Evolutionary conservation across 768 basidiomycete species (phyloP).

Genomic region (Amanita rubescens): DNA sequence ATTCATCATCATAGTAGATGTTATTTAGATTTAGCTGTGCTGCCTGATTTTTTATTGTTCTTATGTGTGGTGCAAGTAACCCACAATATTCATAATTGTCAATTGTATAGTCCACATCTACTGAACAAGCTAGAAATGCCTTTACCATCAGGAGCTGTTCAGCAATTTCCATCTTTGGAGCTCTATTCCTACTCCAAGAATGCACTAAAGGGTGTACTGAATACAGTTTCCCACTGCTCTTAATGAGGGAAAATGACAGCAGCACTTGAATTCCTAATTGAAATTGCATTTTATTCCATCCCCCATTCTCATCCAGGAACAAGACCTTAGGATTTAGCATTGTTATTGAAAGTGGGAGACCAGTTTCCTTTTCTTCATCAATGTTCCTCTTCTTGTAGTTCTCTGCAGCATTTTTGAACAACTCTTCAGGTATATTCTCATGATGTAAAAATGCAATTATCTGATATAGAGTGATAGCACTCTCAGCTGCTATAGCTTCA

Average conservation of each 20-base stretch:
- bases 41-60: not conserved
- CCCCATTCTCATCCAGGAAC: not conserved
- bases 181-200: constrained; percentile 1
- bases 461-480: constrained; percentile 12
- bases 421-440: constrained; percentile 9
- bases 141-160: not conserved
- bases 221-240: constrained; percentile 2
- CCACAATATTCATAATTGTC: not conserved
- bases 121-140: not conserved
- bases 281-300: constrained; percentile 12
- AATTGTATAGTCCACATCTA: not conserved
- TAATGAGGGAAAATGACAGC: constrained; percentile 12
- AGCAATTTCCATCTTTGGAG: not conserved
- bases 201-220: constrained; percentile 11
- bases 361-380: not conserved
- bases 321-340: not conserved
- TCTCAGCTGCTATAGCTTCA: constrained; percentile 5
- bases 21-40: not conserved
- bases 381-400: not conserved
- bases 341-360: not conserved
- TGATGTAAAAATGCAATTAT: constrained; percentile 16
- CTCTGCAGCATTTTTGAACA: constrained; percentile 11
- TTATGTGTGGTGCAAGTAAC: constrained; percentile 5
- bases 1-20: not conserved
- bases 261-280: constrained; percentile 12